Base-by-base conservation (phyloP, 129 eudicot species). In the Flaveria ramosissima region DNA sequence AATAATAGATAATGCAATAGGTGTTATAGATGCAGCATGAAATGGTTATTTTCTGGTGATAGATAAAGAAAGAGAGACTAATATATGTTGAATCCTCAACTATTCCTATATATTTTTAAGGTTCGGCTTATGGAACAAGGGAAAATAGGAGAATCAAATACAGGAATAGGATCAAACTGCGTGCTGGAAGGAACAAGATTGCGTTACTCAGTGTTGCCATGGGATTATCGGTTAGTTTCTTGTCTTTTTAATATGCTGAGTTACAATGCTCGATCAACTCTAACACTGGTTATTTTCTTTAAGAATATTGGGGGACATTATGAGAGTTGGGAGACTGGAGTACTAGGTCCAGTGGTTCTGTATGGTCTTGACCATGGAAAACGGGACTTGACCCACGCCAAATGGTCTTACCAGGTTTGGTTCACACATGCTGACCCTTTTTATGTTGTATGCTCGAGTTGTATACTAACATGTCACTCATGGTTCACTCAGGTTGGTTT, bases 171-270 rank as follows among this genome's bases (percentile, higher is more conserved):
- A 81, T 92, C 55, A 86, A 81, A 74, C 88, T 95, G 17, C 94
- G 63, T 36, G 83, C 90, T 15, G 99, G 99, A 78, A 78, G 72
- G 42, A 95, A 95, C 76, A 80, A 76, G 80, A 91, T 95, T 45
- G 82, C 90, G n/a, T 82, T 95, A 67, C 92, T 95, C 71, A 95
- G 99, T 73, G 93, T 95, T 63, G 97, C 99, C 56, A 91, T 95
- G 83, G 97, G 99, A 84, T 78, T 93, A 70, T 91, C 97, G 51
- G 98, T 90, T 79, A 83, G 92, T 84, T 80, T 73, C 75, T 55
- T 64, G n/a, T 72, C 52, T 52, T 39, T 70, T 56, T 72, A 17
- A 7, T 56, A 0, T 53, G 57, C 3, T 48, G 36, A 57, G 21
- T 68, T 65, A 24, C 12, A 15, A 41, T 71, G 70, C 56, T 39